Percentiles rank a stretch among this genome's conserved stretches.
phyloP scores from a whole-genome alignment of 2,329 filamentous ascomycete genomes.

The Verticillium klebahnii region DNA sequence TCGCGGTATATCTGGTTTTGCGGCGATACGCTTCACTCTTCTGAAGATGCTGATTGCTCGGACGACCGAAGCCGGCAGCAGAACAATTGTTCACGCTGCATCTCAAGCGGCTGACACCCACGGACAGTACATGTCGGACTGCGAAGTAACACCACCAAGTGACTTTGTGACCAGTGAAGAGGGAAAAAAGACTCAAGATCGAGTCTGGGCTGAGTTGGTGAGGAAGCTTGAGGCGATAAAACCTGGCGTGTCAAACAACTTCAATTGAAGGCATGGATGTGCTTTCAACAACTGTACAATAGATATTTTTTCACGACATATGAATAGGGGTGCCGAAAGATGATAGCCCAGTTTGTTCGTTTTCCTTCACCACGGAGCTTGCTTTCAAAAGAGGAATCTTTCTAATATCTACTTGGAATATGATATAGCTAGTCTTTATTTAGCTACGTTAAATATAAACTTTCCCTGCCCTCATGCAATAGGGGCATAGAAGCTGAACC shows the following conservation, averaged over 20 bases:
- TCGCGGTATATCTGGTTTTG: conserved; percentile 23
- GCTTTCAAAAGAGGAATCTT: too few relatives aligned
- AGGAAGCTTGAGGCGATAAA: conserved; percentile 34
- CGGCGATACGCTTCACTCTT: conserved; percentile 10
- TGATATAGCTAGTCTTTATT: too few relatives aligned
- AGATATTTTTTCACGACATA: too few relatives aligned
- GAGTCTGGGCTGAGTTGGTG: conserved; percentile 37
- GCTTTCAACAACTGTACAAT: too few relatives aligned
- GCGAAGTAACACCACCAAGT: conserved; percentile 21
- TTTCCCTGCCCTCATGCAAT: conserved; percentile 13
- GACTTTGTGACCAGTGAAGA: conserved; percentile 32
- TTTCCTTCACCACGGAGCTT: too few relatives aligned
- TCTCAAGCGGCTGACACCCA: conserved; percentile 34
- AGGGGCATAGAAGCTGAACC: conserved; percentile 40
- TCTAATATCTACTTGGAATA: too few relatives aligned
- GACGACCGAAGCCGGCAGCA: conserved; percentile 40
- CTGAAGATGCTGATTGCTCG: conserved; percentile 32
- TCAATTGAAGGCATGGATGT: not conserved
- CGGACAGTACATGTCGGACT: conserved; percentile 39
- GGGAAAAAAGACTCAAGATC: conserved; percentile 28
- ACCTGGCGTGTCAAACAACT: conserved; percentile 23
- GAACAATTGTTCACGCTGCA: conserved; percentile 35
- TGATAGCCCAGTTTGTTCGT: too few relatives aligned
- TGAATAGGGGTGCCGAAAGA: too few relatives aligned
- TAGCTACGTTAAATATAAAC: too few relatives aligned